Evolutionary conservation across 176 grass and related monocot genomes (phyloP).

Genomic region (Zoysia pacifica): DNA sequence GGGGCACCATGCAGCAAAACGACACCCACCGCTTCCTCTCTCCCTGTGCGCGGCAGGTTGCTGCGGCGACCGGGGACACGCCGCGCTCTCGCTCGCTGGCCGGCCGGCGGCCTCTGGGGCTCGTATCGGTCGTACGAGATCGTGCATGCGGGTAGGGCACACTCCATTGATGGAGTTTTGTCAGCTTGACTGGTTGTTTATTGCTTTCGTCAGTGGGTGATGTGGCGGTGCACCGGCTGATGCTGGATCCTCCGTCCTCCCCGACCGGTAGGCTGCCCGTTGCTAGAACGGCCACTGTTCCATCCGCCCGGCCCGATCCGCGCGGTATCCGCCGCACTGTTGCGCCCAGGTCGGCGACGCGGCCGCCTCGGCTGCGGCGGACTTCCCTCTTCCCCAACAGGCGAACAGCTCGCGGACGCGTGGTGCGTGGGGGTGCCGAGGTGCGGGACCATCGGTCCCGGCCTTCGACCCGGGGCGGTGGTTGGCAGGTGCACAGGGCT

Average conservation of each 20-base stretch:
- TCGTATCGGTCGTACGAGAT: not conserved
- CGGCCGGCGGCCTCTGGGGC: not conserved
- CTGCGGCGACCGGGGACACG: not conserved
- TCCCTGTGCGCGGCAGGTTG: not conserved
- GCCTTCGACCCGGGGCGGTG: not conserved
- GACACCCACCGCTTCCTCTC: not conserved
- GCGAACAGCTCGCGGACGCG: not conserved
- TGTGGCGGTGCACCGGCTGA: not conserved
- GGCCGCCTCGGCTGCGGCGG: not conserved
- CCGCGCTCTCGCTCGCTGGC: not conserved
- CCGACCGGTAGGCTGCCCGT: not conserved
- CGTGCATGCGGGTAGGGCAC: not conserved
- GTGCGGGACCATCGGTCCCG: not conserved
- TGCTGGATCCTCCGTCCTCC: not conserved
- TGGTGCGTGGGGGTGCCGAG: not conserved
- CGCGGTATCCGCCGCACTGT: conserved; percentile 31
- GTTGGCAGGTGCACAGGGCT: not conserved
- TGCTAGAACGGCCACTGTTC: conserved; percentile 31
- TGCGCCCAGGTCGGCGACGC: conserved; percentile 3
- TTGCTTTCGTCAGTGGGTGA: not conserved
- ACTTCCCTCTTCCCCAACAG: no score
- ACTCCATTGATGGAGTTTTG: not conserved
- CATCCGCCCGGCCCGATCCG: not conserved
- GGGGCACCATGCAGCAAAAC: not conserved
- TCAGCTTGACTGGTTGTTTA: not conserved